phyloP scores from a whole-genome alignment of 202 grass and related monocot species.

The Elaeis oleifera region DNA sequence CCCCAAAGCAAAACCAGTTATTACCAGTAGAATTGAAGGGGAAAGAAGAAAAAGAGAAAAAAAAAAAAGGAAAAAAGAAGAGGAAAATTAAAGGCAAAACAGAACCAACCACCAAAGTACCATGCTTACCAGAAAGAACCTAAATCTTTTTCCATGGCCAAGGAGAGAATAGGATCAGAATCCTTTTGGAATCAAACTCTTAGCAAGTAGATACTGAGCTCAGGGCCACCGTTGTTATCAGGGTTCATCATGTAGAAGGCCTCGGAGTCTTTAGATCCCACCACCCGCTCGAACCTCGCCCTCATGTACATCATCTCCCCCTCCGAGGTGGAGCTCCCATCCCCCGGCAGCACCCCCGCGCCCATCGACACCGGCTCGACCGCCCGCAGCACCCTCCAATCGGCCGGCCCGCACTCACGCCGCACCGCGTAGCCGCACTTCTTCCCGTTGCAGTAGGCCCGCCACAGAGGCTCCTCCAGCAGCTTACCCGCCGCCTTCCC shows the following conservation, averaged over 20 bases:
- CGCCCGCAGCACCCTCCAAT: slow-evolving; percentile 70
- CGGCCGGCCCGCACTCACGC: slow-evolving; percentile 55
- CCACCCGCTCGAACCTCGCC: slow-evolving; percentile 76
- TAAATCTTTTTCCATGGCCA: no score
- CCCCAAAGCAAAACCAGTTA: no score
- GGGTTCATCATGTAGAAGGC: slow-evolving; percentile 99
- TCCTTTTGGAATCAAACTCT: slow-evolving; percentile 44
- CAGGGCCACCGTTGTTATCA: slow-evolving; percentile 58
- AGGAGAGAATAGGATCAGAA: no score
- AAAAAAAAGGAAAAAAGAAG: no score
- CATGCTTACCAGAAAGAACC: no score
- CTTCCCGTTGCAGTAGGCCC: slow-evolving; percentile 80
- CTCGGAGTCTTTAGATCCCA: slow-evolving; percentile 76
- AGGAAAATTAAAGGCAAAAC: no score
- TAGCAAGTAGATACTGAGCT: slow-evolving; percentile 90
- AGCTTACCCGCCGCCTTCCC: slow-evolving; percentile 27
- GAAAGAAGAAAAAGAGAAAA: no score
- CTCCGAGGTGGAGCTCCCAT: slow-evolving; percentile 39
- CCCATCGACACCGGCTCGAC: slow-evolving; percentile 93
- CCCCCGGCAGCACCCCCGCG: slow-evolving; percentile 74
- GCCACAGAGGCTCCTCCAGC: slow-evolving; percentile 80
- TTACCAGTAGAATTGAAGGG: no score
- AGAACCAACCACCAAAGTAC: no score
- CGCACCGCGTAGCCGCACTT: slow-evolving; percentile 83
- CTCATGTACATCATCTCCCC: slow-evolving; percentile 98